Evolutionary conservation across 2,329 filamentous ascomycete genomes (phyloP), one percentile per base, ranked within the genome.

Genomic region (Podosphaera xanthii): DNA sequence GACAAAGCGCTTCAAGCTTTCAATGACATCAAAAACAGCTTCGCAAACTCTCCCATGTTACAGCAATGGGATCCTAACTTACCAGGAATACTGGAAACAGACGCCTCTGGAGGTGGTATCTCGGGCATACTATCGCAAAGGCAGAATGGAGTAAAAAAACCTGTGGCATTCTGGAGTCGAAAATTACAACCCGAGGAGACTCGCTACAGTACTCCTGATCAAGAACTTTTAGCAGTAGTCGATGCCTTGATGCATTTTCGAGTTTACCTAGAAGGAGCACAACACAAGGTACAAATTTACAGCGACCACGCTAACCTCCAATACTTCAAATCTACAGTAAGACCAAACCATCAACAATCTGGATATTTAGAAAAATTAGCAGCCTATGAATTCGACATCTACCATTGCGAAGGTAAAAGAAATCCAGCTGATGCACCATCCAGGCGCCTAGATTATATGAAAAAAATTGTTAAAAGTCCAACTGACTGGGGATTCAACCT

Each of bases 51-150:
- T 8, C 42, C 56, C 30, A 48, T 49, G 22, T 7, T 58, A 8
- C 40, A 33, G 5, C 56, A 58, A 33, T 58, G 40, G 56, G 56
- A 48, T 33, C 56, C 40, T n/a, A 58, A 35, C 36, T 31, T 34
- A 58, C 56, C 30, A 48, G 56, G 56, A 48, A 58, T 58, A 30
- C 30, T 58, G 5, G 56, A 58, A 49, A 58, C 56, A 48, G 56
- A 58, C 34, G 56, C 40, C 31, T 49, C 56, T 7, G 56, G 40
- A 4, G 40, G 30, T 42, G 40, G 56, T 44, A 49, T 58, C 7
- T 58, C 56, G 3, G 30, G 31, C 12, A 58, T 48, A 7, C 12
- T 58, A n/a, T 58, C 56, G 35, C 42, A 58, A 58, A 49, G 7
- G 48, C 22, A 35, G 9, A 14, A 35, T 44, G 40, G 56, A 35